Conservation (phyloP, 2,329 filamentous ascomycete species). For the Chaetomium globosum region DNA sequence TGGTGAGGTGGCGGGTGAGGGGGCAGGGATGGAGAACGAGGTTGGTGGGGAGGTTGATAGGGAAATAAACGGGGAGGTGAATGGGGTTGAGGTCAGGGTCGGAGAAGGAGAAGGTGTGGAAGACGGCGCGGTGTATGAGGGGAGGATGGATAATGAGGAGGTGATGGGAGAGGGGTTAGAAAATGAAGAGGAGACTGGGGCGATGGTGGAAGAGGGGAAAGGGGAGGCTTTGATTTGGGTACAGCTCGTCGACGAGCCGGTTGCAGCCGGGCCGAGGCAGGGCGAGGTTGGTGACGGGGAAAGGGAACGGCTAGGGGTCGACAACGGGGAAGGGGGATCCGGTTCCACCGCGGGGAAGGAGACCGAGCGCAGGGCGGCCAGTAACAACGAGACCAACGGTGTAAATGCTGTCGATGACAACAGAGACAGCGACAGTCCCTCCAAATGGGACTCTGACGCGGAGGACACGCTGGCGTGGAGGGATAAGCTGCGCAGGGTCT, state of each 20-base stretch:
- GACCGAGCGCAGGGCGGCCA: background rate
- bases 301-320: background rate
- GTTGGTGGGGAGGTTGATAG: background rate
- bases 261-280: background rate
- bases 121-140: background rate
- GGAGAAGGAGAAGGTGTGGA: background rate
- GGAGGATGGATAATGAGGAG: background rate
- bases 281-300: background rate
- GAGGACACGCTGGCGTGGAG: constrained; percentile 9
- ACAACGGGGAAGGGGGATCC: background rate
- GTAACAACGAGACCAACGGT: background rate
- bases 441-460: constrained; percentile 4
- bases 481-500: constrained; percentile 22
- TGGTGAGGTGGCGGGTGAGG: background rate
- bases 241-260: background rate
- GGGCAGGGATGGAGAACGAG: background rate
- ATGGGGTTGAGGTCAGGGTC: background rate
- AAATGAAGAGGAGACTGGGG: background rate
- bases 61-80: background rate
- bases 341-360: background rate
- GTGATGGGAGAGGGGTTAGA: background rate
- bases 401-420: background rate
- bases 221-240: background rate
- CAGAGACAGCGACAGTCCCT: background rate
- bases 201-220: too few relatives aligned